Conservation (phyloP, 2,329 filamentous ascomycete species). For the Metarhizium album region DNA sequence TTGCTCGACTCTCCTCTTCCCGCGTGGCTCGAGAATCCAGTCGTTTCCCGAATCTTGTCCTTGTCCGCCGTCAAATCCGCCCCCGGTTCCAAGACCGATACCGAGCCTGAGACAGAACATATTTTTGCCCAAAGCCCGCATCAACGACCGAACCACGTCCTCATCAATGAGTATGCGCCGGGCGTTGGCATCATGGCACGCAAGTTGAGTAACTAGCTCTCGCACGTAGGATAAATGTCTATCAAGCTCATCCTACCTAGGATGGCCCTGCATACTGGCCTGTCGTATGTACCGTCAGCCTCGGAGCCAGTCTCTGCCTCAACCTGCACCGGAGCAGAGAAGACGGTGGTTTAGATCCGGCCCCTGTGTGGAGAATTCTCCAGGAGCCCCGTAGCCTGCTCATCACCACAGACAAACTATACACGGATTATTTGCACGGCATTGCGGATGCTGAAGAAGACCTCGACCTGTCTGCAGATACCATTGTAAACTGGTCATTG, state of each 20-base stretch:
- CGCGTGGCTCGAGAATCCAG: slow-evolving; percentile 59
- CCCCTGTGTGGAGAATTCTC: slow-evolving; percentile 49
- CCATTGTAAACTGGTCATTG: slow-evolving; percentile 63
- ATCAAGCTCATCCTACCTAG: slow-evolving; percentile 26
- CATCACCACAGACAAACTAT: slow-evolving; percentile 58
- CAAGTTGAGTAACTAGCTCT: slow-evolving; percentile 40
- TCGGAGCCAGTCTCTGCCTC: slow-evolving; percentile 68
- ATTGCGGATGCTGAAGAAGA: slow-evolving; percentile 60
- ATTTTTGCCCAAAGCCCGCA: slow-evolving; percentile 61
- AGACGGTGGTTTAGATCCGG: slow-evolving; percentile 43
- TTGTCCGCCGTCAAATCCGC: slow-evolving; percentile 20
- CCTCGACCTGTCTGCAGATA: slow-evolving; percentile 46
- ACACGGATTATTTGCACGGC: slow-evolving; percentile 63
- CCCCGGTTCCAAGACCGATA: background rate
- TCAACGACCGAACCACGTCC: slow-evolving; percentile 70
- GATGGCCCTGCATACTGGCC: slow-evolving; percentile 81
- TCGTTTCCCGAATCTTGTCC: slow-evolving; percentile 51
- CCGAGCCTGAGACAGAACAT: slow-evolving; percentile 16
- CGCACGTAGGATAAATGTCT: slow-evolving; percentile 1
- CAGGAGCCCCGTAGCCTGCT: slow-evolving; percentile 78
- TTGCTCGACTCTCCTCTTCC: slow-evolving; percentile 68
- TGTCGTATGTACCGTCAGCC: slow-evolving; percentile 81
- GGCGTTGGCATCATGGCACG: slow-evolving; percentile 96
- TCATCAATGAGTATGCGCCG: slow-evolving; percentile 84
- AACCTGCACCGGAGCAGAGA: slow-evolving; percentile 59